Conservation (phyloP, 2,329 filamentous ascomycete species). For the Colletotrichum sp. region DNA sequence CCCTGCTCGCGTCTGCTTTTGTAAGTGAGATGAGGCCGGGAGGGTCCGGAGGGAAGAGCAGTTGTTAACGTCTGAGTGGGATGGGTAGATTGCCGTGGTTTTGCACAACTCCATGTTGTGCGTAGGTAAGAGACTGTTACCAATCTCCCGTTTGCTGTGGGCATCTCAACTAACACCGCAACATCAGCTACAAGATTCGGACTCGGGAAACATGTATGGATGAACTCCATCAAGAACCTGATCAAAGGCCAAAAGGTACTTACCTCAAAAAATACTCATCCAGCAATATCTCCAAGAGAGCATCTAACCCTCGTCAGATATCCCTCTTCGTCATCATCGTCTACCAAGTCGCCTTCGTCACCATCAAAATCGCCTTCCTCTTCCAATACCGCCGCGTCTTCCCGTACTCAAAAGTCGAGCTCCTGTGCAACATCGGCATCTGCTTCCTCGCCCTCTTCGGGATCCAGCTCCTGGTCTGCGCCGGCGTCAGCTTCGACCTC, state of each 20-base stretch:
- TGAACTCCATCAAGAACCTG: neutral
- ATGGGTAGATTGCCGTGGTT: neutral
- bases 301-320: constrained; percentile 24
- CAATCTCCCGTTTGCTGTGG: rapidly evolving
- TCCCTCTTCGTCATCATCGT: constrained; percentile 28
- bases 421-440: constrained; percentile 18
- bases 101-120: neutral
- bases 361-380: constrained; percentile 39
- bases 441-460: constrained; percentile 15
- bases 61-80: neutral
- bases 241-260: constrained; percentile 6
- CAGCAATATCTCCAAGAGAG: neutral
- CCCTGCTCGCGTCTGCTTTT: neutral
- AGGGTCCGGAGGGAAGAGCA: no score
- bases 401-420: constrained; percentile 4
- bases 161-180: neutral
- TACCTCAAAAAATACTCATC: rapidly evolving
- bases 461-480: constrained; percentile 2
- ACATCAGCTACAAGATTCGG: constrained; percentile 16
- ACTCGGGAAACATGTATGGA: constrained; percentile 21
- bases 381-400: constrained; percentile 41
- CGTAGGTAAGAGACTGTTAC: neutral
- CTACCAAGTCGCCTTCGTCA: constrained; percentile 32
- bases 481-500: neutral
- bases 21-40: no score